These are phyloP conservation scores for Scutellaria minor DNA, from an alignment of 257 asterid species.

Conservation along the genomic window DNA sequence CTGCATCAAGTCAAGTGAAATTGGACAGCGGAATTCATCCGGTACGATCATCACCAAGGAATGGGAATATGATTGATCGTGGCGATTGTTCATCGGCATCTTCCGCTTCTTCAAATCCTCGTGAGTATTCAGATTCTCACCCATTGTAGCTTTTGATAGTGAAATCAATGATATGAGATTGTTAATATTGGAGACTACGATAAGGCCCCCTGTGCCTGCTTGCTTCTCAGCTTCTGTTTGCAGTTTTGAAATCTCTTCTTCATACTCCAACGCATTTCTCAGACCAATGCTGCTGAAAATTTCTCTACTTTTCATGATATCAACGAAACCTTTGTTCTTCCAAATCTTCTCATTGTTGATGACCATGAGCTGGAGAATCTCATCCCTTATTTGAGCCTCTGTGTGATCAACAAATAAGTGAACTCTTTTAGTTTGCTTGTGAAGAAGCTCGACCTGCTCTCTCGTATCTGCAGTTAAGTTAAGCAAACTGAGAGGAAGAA, in stretches of 20 bases:
- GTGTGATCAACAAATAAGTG: constrained; percentile 48
- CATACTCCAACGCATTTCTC: constrained; percentile 46
- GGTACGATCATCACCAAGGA: constrained; percentile 55
- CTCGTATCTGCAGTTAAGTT: constrained; percentile 61
- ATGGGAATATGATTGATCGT: constrained; percentile 51
- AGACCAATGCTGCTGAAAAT: constrained; percentile 59
- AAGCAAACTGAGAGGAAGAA: constrained; percentile 78
- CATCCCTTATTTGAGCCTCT: constrained; percentile 61
- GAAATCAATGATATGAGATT: constrained; percentile 72
- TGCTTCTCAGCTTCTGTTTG: constrained; percentile 71
- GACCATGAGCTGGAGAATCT: constrained; percentile 55
- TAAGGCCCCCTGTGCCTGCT: constrained; percentile 89
- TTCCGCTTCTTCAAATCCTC: constrained; percentile 55
- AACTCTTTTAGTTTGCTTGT: constrained; percentile 69
- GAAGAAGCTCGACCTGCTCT: constrained; percentile 87
- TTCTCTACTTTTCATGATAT: constrained; percentile 44
- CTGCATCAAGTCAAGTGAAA: constrained; percentile 80
- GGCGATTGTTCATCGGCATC: constrained; percentile 33
- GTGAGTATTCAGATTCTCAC: constrained; percentile 35
- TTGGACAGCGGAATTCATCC: constrained; percentile 81
- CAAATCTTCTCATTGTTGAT: constrained; percentile 39
- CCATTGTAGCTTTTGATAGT: constrained; percentile 47
- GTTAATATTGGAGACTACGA: constrained; percentile 67
- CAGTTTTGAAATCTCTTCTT: constrained; percentile 72
- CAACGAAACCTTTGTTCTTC: constrained; percentile 50